Evolutionary conservation across 257 asterid species (phyloP).

Genomic region (Solanum paucissectum): DNA sequence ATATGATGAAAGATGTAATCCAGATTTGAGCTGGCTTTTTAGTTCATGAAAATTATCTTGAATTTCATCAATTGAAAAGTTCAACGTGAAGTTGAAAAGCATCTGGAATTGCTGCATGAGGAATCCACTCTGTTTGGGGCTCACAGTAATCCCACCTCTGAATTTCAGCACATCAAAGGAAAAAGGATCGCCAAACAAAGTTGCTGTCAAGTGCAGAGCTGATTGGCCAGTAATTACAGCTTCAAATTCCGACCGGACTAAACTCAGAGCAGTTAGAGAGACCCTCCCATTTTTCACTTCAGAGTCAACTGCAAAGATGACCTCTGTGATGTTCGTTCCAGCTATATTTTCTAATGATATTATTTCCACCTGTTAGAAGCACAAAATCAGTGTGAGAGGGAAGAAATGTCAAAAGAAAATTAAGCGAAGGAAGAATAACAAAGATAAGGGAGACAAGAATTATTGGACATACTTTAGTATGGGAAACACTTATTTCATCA

Average conservation of each 20-base stretch:
- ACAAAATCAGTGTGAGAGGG: background rate
- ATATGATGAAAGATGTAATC: slow-evolving; percentile 61
- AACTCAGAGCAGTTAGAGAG: slow-evolving; percentile 16
- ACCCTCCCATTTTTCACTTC: slow-evolving; percentile 10
- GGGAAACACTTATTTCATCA: slow-evolving; percentile 64
- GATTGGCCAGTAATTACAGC: slow-evolving; percentile 18
- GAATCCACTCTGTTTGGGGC: slow-evolving; percentile 79
- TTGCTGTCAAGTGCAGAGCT: slow-evolving; percentile 38
- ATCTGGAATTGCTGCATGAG: slow-evolving; percentile 65
- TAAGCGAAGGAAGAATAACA: background rate
- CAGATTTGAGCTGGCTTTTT: slow-evolving; percentile 59
- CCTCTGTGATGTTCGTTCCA: slow-evolving; percentile 18
- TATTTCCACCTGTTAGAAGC: slow-evolving; percentile 22
- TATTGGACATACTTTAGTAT: slow-evolving; percentile 48
- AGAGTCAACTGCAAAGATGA: slow-evolving; percentile 35
- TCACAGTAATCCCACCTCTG: slow-evolving; percentile 75
- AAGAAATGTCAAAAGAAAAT: background rate
- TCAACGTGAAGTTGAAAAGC: slow-evolving; percentile 85
- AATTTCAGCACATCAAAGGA: slow-evolving; percentile 76
- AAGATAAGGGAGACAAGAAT: background rate
- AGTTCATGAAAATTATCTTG: slow-evolving; percentile 54
- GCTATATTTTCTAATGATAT: slow-evolving; percentile 20
- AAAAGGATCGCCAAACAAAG: slow-evolving; percentile 71
- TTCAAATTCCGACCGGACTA: slow-evolving; percentile 22
- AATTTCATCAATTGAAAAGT: slow-evolving; percentile 71